These are phyloP conservation scores for Crepidotus variabilis DNA, from an alignment of 768 basidiomycete genomes.

Conservation along the genomic window DNA sequence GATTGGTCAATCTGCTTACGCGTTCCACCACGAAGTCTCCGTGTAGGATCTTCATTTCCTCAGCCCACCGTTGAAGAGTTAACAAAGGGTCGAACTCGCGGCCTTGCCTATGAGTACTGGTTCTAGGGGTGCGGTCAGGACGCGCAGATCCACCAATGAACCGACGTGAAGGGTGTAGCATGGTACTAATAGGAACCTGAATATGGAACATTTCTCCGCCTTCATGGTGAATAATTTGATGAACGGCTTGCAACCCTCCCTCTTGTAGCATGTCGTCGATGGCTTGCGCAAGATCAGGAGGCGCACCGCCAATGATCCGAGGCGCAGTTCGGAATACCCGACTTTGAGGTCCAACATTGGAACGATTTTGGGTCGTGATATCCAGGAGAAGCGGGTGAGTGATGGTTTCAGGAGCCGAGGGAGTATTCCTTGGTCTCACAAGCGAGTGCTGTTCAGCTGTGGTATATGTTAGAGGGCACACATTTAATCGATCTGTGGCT, in stretches of 20 bases:
- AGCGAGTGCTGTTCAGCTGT: slow-evolving; percentile 33
- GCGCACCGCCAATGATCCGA: slow-evolving; percentile 45
- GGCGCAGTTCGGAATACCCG: slow-evolving; percentile 54
- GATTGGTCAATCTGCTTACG: slow-evolving; percentile 61
- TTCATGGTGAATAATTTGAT: slow-evolving; percentile 70
- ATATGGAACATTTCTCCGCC: slow-evolving; percentile 71
- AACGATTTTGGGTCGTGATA: slow-evolving; percentile 43
- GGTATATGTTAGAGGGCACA: neutral
- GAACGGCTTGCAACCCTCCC: slow-evolving; percentile 78
- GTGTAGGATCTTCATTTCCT: slow-evolving; percentile 81
- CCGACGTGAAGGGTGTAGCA: slow-evolving; percentile 58
- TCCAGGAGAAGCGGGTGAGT: slow-evolving; percentile 83
- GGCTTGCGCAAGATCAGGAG: slow-evolving; percentile 64
- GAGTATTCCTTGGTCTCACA: slow-evolving; percentile 52
- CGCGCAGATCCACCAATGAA: slow-evolving; percentile 57
- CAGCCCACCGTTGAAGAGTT: slow-evolving; percentile 84
- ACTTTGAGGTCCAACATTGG: slow-evolving; percentile 34
- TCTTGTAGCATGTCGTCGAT: slow-evolving; percentile 81
- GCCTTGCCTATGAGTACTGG: slow-evolving; percentile 37
- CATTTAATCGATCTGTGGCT: neutral
- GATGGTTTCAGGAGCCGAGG: slow-evolving; percentile 58
- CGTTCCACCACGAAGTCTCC: slow-evolving; percentile 71
- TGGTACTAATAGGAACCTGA: slow-evolving; percentile 64
- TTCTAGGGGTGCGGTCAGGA: slow-evolving; percentile 51
- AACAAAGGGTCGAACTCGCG: slow-evolving; percentile 76